A percentile compares a stretch with the other conserved stretches of the same genome.
Evolutionary conservation across 2,329 filamentous ascomycete genomes (phyloP).

Genomic region (Clonostachys sp.): DNA sequence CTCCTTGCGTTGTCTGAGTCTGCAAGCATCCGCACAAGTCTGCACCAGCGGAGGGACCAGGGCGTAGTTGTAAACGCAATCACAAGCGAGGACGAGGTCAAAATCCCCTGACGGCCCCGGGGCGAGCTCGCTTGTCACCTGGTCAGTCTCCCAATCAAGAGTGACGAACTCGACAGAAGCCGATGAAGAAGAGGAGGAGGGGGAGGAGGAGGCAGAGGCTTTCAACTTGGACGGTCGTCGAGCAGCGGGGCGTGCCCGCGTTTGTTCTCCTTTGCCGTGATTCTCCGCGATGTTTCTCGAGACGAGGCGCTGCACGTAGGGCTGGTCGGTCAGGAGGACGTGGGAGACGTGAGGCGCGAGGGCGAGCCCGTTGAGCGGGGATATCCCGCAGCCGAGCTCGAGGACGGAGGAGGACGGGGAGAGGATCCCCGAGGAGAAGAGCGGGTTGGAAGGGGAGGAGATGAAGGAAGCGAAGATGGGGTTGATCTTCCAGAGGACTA

Average conservation of each 20-base stretch:
- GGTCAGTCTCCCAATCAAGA: constrained; percentile 80
- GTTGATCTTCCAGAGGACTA: constrained; percentile 89
- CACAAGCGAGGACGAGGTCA: constrained; percentile 76
- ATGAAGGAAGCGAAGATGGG: constrained; percentile 82
- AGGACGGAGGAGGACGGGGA: constrained; percentile 52
- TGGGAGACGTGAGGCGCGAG: constrained; percentile 55
- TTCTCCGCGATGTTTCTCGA: constrained; percentile 72
- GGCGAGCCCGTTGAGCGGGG: constrained; percentile 70
- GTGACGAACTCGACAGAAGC: constrained; percentile 49
- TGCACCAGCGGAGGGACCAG: constrained; percentile 78
- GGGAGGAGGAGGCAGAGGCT: constrained; percentile 3
- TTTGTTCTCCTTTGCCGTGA: not conserved
- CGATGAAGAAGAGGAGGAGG: not conserved
- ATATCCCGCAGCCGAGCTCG: constrained; percentile 86
- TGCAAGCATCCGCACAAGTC: constrained; percentile 72
- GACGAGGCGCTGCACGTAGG: constrained; percentile 76
- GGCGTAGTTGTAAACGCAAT: constrained; percentile 93
- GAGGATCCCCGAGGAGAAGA: constrained; percentile 49
- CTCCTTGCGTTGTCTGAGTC: constrained; percentile 34
- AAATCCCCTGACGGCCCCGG: constrained; percentile 41
- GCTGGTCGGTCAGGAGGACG: constrained; percentile 84
- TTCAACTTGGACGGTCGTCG: not conserved
- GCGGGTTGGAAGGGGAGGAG: constrained; percentile 52
- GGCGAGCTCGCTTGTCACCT: constrained; percentile 38
- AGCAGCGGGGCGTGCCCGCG: too few species aligned